Base-by-base conservation (phyloP, 768 basidiomycete genomes). In the Suillus subaureus region DNA sequence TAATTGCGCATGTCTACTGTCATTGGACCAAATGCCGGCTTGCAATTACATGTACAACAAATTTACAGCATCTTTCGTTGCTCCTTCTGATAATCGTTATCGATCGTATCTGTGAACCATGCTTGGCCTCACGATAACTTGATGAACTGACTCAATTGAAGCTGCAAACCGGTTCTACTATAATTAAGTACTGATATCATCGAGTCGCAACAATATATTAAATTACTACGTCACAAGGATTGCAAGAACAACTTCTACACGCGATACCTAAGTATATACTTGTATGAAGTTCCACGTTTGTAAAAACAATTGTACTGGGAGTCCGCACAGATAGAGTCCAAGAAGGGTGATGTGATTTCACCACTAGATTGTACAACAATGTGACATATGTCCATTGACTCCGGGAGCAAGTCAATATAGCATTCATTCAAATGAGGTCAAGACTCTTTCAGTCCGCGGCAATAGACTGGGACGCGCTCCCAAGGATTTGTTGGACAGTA, bases 401-500 rank as follows among this genome's bases (percentile, higher is more conserved):
- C 39, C 62, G 35, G 4, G 21, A 66, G 40, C 6, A 15, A 43
- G 55, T 40, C 26, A 55, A 43, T 47, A n/a, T 35, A 31, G 23
- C 21, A 28, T 33, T 15, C 16, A 42, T 15, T 21, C 13, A 6
- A 52, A 49, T 60, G 26, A 40, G 9, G 26, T 18, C 9, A 21
- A 39, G 15, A 3, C 11, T 45, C 42, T 13, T 33, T 70, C 64
- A 72, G 63, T 80, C 71, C 9, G 75, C 62, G 6, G 67, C 80
- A 60, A 82, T 79, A 63, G 71, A 67, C 63, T 84, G 80, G 33
- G 71, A 49, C 9, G 78, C 78, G 40, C 70, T 69, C 60, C 72
- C 65, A 52, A 81, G 68, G 4, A 72, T 73, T 62, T 74, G 69
- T 55, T 81, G 72, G 58, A 77, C 72, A 33, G 64, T 69, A 66